Conservation (phyloP, 2,329 filamentous ascomycete species). For the Penicillium thymicola region DNA sequence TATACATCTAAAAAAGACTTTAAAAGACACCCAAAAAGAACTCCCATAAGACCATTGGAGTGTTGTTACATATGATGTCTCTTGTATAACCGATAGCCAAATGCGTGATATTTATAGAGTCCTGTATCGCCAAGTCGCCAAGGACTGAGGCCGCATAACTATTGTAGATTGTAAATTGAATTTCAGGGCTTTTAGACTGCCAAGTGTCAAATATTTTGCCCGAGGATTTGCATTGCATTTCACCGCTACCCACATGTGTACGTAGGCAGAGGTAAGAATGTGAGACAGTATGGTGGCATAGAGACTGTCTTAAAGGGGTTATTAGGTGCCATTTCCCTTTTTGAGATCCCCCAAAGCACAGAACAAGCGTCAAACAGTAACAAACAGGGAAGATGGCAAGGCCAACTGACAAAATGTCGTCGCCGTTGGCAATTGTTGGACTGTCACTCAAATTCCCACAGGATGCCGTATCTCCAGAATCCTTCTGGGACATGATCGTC, state of each 20-base stretch:
- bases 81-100: not conserved
- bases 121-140: not conserved
- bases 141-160: not conserved
- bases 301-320: not conserved
- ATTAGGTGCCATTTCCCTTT: not conserved
- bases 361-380: not conserved
- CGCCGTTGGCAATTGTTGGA: conserved; percentile 23
- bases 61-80: not conserved
- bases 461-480: conserved; percentile 16
- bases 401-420: not conserved
- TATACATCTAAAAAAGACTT: not conserved
- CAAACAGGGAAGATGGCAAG: not conserved
- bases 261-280: not conserved
- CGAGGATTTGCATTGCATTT: not conserved
- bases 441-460: conserved; percentile 20
- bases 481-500: conserved; percentile 23
- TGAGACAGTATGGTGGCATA: not conserved
- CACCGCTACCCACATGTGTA: not conserved
- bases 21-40: not conserved
- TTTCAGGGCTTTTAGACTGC: not conserved
- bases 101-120: not conserved
- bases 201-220: not conserved
- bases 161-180: not conserved
- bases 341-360: not conserved
- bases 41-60: not conserved